Evolutionary conservation across 306 rosid species (phyloP).

Genomic region (Lathyrus sativus): DNA sequence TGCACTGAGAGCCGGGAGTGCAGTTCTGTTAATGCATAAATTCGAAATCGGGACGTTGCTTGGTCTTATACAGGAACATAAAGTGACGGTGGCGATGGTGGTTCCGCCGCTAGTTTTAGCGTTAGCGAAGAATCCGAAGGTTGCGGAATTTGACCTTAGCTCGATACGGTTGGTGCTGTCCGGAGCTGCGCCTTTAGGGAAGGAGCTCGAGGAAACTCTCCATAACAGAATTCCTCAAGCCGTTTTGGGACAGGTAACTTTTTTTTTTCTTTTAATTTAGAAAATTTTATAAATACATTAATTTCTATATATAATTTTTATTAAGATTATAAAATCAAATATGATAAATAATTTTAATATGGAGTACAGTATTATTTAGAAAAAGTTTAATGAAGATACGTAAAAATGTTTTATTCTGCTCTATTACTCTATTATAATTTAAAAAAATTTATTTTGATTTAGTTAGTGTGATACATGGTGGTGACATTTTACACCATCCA

Average conservation of each 20-base stretch:
- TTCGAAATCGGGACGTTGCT: constrained; percentile 73
- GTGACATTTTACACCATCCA: no score
- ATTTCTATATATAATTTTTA: no score
- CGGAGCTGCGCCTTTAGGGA: constrained; percentile 90
- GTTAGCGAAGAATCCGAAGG: constrained; percentile 70
- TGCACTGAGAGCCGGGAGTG: constrained; percentile 68
- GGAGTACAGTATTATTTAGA: no score
- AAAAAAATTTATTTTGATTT: no score
- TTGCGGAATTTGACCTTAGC: constrained; percentile 65
- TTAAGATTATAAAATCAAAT: no score
- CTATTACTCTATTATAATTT: no score
- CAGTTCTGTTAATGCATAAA: constrained; percentile 69
- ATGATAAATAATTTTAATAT: no score
- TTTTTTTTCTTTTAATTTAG: not conserved
- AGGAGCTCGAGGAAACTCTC: constrained; percentile 79
- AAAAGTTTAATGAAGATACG: no score
- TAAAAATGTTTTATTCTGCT: no score
- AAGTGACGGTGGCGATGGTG: constrained; percentile 74
- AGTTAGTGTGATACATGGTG: no score
- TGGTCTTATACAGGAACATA: constrained; percentile 52
- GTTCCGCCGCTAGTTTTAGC: constrained; percentile 90
- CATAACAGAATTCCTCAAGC: constrained; percentile 68
- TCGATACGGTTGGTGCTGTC: constrained; percentile 67
- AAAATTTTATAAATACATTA: no score
- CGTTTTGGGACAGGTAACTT: constrained; percentile 70